phyloP scores from a whole-genome alignment of 495 filamentous ascomycete species.

The Trichoderma reesei region DNA sequence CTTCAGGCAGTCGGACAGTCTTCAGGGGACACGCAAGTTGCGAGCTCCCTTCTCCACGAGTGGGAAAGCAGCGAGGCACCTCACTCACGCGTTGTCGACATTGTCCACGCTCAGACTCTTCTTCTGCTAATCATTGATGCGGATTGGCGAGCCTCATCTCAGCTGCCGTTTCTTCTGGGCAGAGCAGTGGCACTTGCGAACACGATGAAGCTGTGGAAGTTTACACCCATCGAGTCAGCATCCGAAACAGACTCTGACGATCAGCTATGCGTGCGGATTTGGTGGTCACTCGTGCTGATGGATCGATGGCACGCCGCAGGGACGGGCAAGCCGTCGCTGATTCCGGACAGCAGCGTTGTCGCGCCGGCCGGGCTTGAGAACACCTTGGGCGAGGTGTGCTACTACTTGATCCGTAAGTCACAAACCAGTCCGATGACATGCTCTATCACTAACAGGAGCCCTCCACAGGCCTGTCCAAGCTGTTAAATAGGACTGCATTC shows the following conservation, averaged over 20 bases:
- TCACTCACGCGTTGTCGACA: constrained; percentile 37
- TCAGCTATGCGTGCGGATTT: constrained; percentile 58
- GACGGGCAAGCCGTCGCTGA: constrained; percentile 46
- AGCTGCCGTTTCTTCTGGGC: constrained; percentile 37
- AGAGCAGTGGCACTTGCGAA: constrained; percentile 51
- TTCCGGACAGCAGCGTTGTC: constrained; percentile 52
- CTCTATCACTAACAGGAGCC: neutral
- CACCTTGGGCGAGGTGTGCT: constrained; percentile 55
- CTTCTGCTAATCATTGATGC: constrained; percentile 51
- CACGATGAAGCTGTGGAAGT: constrained; percentile 38
- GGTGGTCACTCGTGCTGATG: constrained; percentile 65
- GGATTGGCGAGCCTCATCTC: constrained; percentile 36
- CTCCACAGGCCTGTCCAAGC: constrained; percentile 27
- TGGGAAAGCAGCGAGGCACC: constrained; percentile 43
- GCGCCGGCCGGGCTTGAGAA: constrained; percentile 52
- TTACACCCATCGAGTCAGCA: constrained; percentile 24
- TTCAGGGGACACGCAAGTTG: constrained; percentile 33
- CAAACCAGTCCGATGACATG: neutral
- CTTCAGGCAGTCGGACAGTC: constrained; percentile 53
- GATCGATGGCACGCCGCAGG: constrained; percentile 68
- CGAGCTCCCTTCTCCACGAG: constrained; percentile 39
- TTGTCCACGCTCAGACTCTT: constrained; percentile 54
- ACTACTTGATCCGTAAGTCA: constrained; percentile 59
- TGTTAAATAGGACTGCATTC: constrained; percentile 21
- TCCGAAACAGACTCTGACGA: constrained; percentile 43